These are phyloP conservation scores for Triticum monococcum DNA, from an alignment of 176 grass and related monocot genomes.

Conservation along the genomic window DNA sequence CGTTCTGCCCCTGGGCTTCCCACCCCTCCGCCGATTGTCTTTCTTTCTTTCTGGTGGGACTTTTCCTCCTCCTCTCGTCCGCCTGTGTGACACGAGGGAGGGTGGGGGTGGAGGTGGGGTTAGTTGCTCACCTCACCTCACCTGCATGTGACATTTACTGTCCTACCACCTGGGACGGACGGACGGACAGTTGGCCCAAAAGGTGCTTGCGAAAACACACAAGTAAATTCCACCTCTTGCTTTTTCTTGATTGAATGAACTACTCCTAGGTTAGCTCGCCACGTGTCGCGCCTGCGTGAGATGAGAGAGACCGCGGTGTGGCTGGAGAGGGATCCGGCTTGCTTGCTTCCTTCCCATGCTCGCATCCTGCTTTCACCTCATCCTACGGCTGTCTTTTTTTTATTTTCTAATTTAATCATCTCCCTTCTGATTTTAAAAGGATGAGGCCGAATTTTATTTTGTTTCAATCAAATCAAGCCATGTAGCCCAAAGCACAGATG, in stretches of 20 bases:
- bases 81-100: not conserved
- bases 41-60: not conserved
- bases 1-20: too few relatives aligned
- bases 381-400: too few relatives aligned
- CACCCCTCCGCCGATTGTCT: too few relatives aligned
- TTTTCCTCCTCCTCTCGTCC: not conserved
- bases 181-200: slow-evolving; percentile 1
- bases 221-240: not conserved
- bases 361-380: too few relatives aligned
- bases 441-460: too few relatives aligned
- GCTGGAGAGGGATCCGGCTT: too few relatives aligned
- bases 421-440: too few relatives aligned
- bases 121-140: not conserved
- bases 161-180: slow-evolving; percentile 19
- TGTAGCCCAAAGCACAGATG: too few relatives aligned
- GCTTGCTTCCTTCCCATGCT: too few relatives aligned
- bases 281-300: not conserved
- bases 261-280: not conserved
- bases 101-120: not conserved
- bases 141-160: slow-evolving; percentile 14
- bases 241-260: too few relatives aligned
- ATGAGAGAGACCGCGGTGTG: not conserved
- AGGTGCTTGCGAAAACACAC: not conserved
- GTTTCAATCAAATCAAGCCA: too few relatives aligned
- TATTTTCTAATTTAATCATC: too few relatives aligned